Base-by-base conservation (phyloP, 2,329 filamentous ascomycete genomes). In the Bimuria novae-zelandiae region DNA sequence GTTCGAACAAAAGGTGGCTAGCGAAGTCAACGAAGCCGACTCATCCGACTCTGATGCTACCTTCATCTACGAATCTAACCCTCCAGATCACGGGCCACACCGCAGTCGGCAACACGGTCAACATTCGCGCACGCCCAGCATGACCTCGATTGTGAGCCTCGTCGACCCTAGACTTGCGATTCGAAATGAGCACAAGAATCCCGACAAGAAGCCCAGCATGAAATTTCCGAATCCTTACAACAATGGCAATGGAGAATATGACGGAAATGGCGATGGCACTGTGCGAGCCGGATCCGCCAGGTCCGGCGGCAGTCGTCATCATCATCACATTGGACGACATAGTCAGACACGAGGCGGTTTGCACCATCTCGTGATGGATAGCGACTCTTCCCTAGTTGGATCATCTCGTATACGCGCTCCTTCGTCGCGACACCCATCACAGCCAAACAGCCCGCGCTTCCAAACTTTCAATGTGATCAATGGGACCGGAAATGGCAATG, bases 61-160 rank as follows among this genome's bases (percentile, higher is more conserved):
- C 0, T 99, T 97, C 74, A 94, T 99, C 14, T 99, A 99, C 76
- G 94, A 99, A 74, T 97, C 94, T 22, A 99, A 99, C 68, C 94
- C 93, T 8, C 82, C 83, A 12, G 85, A 87, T 61, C 77, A 80
- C 21, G 79, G 76, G 49, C 74, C 82, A 25, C 78, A 83, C 46
- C 89, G 90, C 46, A 84, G 85, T 58, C 84, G 92, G 56, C 91
- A 93, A 73, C 93, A 36, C 8, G 33, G 33, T 7, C 33, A 97
- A 51, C 72, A 74, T 75, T 97, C 93, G 17, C 86, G 94, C 57
- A 99, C 94, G 1, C 94, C 94, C 6, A 97, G 92, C 74, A 89
- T 92, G 37, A 95, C 93, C 3, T 97, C 93, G 11, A 80, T 84
- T 64, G 80, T 80, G 17, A 91, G 88, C 73, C 85, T 90, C 64